Conservation (phyloP, 164 flowering plant genomes). For the Cinnamomum chago region DNA sequence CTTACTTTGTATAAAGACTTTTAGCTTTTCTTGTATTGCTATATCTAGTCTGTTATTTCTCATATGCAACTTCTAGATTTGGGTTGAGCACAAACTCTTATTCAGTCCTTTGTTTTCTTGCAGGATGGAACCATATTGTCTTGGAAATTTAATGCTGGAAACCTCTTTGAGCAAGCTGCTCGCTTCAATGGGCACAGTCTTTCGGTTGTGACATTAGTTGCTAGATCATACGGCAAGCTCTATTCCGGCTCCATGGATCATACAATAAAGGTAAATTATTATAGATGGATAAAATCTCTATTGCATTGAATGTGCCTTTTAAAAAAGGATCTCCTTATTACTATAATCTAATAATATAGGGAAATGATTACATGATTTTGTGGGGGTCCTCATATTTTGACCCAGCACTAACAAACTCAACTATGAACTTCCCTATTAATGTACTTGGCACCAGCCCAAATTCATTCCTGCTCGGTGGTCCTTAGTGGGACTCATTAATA, state of each 20-base stretch:
- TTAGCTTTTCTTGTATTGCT: background rate
- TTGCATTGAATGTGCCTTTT: no score
- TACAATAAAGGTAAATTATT: slow-evolving; percentile 60
- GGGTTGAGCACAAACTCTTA: background rate
- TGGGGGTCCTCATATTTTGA: no score
- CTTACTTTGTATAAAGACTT: background rate
- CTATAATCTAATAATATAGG: no score
- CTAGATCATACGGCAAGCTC: slow-evolving; percentile 67
- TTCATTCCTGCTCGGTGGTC: no score
- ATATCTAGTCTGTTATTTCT: background rate
- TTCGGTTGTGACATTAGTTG: slow-evolving; percentile 76
- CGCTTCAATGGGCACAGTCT: slow-evolving; percentile 67
- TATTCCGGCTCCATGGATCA: slow-evolving; percentile 95
- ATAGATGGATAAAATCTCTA: no score
- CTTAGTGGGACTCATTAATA: no score
- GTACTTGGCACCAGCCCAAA: no score
- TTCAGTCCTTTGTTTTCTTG: slow-evolving; percentile 12
- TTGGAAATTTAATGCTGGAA: slow-evolving; percentile 75
- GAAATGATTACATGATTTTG: no score
- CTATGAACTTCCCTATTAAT: no score
- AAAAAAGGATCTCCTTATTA: background rate
- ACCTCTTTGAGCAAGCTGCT: slow-evolving; percentile 88
- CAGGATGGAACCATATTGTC: slow-evolving; percentile 90
- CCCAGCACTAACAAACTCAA: no score
- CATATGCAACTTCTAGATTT: background rate